phyloP scores from a whole-genome alignment of 768 basidiomycete genomes.

The Trametes punicea region DNA sequence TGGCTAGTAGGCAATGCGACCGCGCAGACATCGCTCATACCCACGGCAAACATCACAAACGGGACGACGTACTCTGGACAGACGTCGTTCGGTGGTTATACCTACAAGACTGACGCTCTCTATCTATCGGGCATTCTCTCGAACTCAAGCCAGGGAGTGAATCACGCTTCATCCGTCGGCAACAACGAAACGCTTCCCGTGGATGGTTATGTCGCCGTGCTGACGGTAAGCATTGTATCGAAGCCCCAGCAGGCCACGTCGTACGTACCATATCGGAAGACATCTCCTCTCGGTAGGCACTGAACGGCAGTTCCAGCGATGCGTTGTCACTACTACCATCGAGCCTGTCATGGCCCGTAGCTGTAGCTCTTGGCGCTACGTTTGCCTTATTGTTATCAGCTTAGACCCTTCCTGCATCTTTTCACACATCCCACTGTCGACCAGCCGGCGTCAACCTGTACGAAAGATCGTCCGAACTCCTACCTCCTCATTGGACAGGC shows the following conservation, averaged over 20 bases:
- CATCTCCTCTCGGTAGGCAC: too few relatives aligned
- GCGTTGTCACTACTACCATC: background rate
- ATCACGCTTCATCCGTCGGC: conserved; percentile 58
- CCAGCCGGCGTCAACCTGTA: conserved; percentile 6
- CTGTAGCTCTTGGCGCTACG: background rate
- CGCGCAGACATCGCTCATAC: conserved; percentile 37
- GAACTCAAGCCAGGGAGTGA: conserved; percentile 67
- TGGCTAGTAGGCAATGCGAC: conserved; percentile 86
- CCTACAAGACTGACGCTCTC: conserved; percentile 64
- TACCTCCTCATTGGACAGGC: background rate
- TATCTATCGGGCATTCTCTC: conserved; percentile 71
- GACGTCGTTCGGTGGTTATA: conserved; percentile 63
- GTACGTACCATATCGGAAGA: conserved; percentile 16
- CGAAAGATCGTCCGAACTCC: background rate
- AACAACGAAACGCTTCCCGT: conserved; percentile 54
- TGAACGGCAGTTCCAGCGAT: too few relatives aligned
- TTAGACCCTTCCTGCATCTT: conserved; percentile 4
- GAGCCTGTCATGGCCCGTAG: background rate
- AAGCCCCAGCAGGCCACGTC: conserved; percentile 26
- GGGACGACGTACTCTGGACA: conserved; percentile 57
- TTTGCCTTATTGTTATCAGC: conserved; percentile 17
- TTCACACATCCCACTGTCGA: background rate
- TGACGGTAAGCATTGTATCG: conserved; percentile 64
- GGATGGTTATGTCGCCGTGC: conserved; percentile 80
- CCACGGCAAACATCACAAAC: conserved; percentile 51